Base-by-base conservation (phyloP, 2,329 filamentous ascomycete genomes). In the Fusarium hainanense region DNA sequence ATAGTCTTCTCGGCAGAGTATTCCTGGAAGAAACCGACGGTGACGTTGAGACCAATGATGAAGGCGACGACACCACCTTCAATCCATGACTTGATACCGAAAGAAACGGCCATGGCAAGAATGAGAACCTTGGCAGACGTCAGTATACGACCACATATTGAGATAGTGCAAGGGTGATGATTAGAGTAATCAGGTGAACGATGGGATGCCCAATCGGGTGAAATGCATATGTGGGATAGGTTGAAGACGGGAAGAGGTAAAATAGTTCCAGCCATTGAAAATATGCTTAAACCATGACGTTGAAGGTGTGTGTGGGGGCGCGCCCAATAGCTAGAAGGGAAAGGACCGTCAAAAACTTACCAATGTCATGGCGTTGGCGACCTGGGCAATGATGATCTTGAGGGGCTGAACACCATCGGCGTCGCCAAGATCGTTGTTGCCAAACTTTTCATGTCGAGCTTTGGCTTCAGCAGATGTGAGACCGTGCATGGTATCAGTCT, bases 311-410 rank as follows among this genome's bases (percentile, higher is more conserved):
- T 54, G 67, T 51, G 67, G 63, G 67, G 49, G n/a, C 23, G 28
- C 37, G 23, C 30, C 27, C 10, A 28, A n/a, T 16, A 21, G 40
- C 23, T 27, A 44, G 30, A 23, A 21, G 16, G 40, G 16, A 37
- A 54, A 44, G 11, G 18, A 28, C 21, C 16, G 20, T 41, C 30
- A 51, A 49, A 11, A 27, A 71, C 78, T 74, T 70, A 90, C 90
- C 77, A 92, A 76, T 65, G 88, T 91, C 88, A 92, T 88, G 12
- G 89, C 89, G 75, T 92, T 92, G 54, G 89, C 89, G 57, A 92
- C 81, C 76, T 92, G 90, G 27, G 86, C 83, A 47, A 91, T 79
- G 12, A 90, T 77, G 37, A 90, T 88, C 75, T 89, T 89, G 46
- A 84, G 58, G 81, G 85, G 77, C 80, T 81, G 85, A 47, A 91